Percentiles rank a stretch among this genome's conserved stretches.
Evolutionary conservation across 202 grass and related monocot genomes (phyloP).

Genomic region (Hordeum pubiflorum): DNA sequence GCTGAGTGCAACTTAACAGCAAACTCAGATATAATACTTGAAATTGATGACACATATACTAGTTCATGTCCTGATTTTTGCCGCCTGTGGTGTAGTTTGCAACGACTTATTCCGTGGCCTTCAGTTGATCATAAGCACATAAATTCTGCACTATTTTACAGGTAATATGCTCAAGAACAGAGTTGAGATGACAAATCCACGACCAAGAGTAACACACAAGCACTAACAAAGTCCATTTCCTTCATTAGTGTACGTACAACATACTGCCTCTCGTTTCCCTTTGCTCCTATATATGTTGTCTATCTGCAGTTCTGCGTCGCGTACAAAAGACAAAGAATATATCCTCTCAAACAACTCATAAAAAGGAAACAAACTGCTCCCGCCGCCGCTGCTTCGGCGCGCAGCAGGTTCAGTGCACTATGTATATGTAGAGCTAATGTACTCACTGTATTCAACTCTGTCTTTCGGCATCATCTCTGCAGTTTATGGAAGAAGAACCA

Average conservation of each 20-base stretch:
- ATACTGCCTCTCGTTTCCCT: neutral
- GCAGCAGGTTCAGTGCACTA: slow-evolving; percentile 25
- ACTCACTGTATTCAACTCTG: slow-evolving; percentile 17
- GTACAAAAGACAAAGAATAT: slow-evolving; percentile 25
- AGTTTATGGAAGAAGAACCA: neutral
- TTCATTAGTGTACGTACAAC: slow-evolving; percentile 20
- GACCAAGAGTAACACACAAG: neutral
- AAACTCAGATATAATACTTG: too few relatives aligned
- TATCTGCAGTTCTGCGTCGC: slow-evolving; percentile 27
- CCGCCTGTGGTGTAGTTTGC: too few relatives aligned
- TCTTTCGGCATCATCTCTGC: neutral
- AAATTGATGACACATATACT: too few relatives aligned
- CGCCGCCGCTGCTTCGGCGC: neutral
- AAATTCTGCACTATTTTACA: neutral
- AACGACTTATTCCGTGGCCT: too few relatives aligned
- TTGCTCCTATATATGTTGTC: slow-evolving; percentile 11
- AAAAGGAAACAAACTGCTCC: slow-evolving; percentile 10
- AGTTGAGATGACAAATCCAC: neutral
- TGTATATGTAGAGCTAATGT: slow-evolving; percentile 17
- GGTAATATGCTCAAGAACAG: neutral
- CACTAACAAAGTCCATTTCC: neutral
- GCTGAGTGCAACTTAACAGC: too few relatives aligned
- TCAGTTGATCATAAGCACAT: neutral
- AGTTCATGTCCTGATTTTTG: too few relatives aligned
- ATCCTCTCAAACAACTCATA: neutral